Percentiles rank a stretch among this genome's conserved stretches.
These are phyloP conservation scores for Podila horticola DNA, from an alignment of 192 early-diverging fungal species.

Conservation along the genomic window DNA sequence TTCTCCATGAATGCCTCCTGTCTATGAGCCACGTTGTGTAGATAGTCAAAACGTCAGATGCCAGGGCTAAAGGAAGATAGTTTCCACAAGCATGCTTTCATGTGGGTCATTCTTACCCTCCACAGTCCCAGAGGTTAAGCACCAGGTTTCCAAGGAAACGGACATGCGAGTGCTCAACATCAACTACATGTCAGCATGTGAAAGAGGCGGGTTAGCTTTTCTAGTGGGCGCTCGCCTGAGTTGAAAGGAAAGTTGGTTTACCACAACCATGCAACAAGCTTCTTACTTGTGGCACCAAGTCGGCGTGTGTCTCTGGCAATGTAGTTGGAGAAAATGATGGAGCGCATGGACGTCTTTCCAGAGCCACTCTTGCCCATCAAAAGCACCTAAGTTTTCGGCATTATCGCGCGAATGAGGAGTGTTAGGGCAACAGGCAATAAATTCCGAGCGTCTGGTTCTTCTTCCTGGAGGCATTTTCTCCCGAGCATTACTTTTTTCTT, in stretches of 20 bases:
- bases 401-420: neutral
- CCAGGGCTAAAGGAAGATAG: neutral
- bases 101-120: constrained; percentile 62
- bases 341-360: constrained; percentile 99
- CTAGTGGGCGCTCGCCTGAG: neutral
- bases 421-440: neutral
- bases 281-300: constrained; percentile 93
- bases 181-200: constrained; percentile 64
- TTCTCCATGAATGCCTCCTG: constrained; percentile 97
- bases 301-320: constrained; percentile 94
- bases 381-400: constrained; percentile 73
- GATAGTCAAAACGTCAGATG: too few species aligned
- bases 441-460: too few species aligned
- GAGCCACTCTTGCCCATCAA: constrained; percentile 98
- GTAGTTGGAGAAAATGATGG: constrained; percentile 98
- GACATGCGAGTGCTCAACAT: constrained; percentile 97
- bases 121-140: constrained; percentile 98
- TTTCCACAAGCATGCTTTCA: too few species aligned
- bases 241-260: neutral
- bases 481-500: constrained; percentile 5
- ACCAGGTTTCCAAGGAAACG: constrained; percentile 95
- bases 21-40: constrained; percentile 44
- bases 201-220: neutral
- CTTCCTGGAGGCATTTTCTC: too few species aligned
- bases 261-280: neutral